Evolutionary conservation across 148 eudicot species (phyloP), one percentile per base, ranked within the genome.

Genomic region (Rhododendron vialii): DNA sequence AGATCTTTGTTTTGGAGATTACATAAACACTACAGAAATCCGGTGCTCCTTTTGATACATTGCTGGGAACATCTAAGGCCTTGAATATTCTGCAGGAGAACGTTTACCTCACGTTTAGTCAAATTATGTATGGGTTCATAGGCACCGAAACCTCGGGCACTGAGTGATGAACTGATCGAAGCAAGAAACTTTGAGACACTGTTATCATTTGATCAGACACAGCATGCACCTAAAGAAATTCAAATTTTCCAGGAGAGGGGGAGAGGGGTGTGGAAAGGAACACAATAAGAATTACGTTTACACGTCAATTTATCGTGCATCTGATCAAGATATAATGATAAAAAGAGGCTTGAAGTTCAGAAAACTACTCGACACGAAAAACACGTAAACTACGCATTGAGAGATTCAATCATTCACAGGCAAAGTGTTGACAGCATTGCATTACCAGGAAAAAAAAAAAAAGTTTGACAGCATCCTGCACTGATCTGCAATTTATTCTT

Each of bases 21-120:
- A 95, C 94, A 85, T 93, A 95, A 77, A 95, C 93, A 15, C 93
- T 94, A 90, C 99, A 95, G 89, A 96, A 96, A 87, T 95, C 98
- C 48, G 99, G 98, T 67, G 95, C 92, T 59, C 85, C 92, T 91
- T 89, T 94, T 45, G 92, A 87, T 69, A 94, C 96, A 78, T 80
- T 81, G 69, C 84, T 92, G 55, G 98, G 95, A 81, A 90, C 80
- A 87, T 95, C 99, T n/a, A 89, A 65, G 30, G 85, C 85, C 89
- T 90, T 92, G 85, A 96, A 93, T 88, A 90, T 94, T 76, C 96
- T 93, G 93, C 74, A 30, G 50, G 14, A 81, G 22, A 83, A 51
- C 12, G 63, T 20, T 48, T 73, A 73, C 33, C 41, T 48, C 7
- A 17, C 3, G 3, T 9, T 65, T 71, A 65, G 71, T 30, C 76